Evolutionary conservation across 768 basidiomycete species (phyloP), one percentile per base, ranked within the genome.

Genomic region (Collybiopsis luxurians): DNA sequence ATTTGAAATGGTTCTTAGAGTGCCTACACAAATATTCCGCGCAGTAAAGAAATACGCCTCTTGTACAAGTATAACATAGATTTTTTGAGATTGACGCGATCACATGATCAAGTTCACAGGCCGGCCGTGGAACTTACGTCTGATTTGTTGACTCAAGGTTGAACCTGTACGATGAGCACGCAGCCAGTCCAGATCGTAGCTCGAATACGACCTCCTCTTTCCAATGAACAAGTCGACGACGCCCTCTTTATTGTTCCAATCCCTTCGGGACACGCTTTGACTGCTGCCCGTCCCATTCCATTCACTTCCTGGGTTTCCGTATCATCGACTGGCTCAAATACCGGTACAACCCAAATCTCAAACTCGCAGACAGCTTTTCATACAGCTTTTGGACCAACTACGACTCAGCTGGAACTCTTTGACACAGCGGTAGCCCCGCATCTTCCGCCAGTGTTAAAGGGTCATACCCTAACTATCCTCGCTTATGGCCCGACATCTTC

Each of bases 401-500:
- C 54, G 2, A 34, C 54, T 6, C 54, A 55, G 24, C 15, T 30
- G 23, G 28, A 55, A 36, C 40, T 55, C 13, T 55, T 55, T 24
- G 45, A 46, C 34, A 46, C n/a, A 4, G 54, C 40, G 31, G 54
- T 55, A n/a, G n/a, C 40, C 15, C 54, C 54, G 9, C 34, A 44
- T 42, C 43, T 55, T 10, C 19, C 28, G 19, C 34, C 34, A 38
- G n/a, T 47, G 19, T 38, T 46, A 27, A 45, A 47, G 30, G 54
- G 54, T 12, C 28, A 44, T 15, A 93, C 89, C 0, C 85, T 92
- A 3, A 94, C 92, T 10, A 85, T 95, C 15, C 94, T 95, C 61
- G 90, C 91, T 1, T 95, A 95, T 70, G 93, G 93, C 6, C 92
- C 94, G 12, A 95, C 92, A 10, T 92, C 90, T 1, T 92, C 89